Evolutionary conservation across 352 stramenopile genomes (phyloP), one percentile per base, ranked within the genome.

Genomic region (Globisporangium paddicum): DNA sequence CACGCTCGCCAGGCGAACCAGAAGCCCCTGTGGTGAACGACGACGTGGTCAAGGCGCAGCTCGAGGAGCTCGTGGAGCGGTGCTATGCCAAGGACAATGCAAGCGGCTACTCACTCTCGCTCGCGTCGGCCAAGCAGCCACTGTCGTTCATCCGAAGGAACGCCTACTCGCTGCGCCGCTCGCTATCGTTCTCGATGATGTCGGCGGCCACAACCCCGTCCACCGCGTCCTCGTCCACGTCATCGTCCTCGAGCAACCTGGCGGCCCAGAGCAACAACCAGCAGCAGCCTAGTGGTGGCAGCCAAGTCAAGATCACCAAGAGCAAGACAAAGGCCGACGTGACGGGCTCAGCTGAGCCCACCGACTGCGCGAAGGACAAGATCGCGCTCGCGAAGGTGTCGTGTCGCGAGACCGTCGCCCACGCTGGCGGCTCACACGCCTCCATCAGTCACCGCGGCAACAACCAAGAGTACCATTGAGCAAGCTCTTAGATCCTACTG

Each of bases 131-230:
- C 55, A 91, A 86, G 68, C 77, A 89, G 52, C 82, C 82, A 21
- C 71, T 91, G 21, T 77, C 77, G 34, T 89, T 91, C 60, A 66
- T 91, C 32, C 71, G 76, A 7, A 75, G 79, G 34, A 90, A 89
- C 52, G 79, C 77, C 25, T 67, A 82, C 58, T 87, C 82, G 34
- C 60, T 91, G 49, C 75, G 78, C 3, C 73, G 79, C 13, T 89
- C 82, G 32, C 72, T 89, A 53, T 85, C 73, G 34, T 67, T 83
- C 49, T 77, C 81, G 21, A 77, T 86, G 59, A 69, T 72, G 21
- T 73, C 73, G 16, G 64, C 67, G 14, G 47, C 61, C 4, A 82
- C 77, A 7, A 82, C 71, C 1, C 64, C 71, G 14, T 70, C 68
- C 0, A 79, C 73, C 2, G 63, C 66, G 21, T 65, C 69, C 5